phyloP scores from a whole-genome alignment of 2,329 filamentous ascomycete genomes.

The Westerdykella sp. region DNA sequence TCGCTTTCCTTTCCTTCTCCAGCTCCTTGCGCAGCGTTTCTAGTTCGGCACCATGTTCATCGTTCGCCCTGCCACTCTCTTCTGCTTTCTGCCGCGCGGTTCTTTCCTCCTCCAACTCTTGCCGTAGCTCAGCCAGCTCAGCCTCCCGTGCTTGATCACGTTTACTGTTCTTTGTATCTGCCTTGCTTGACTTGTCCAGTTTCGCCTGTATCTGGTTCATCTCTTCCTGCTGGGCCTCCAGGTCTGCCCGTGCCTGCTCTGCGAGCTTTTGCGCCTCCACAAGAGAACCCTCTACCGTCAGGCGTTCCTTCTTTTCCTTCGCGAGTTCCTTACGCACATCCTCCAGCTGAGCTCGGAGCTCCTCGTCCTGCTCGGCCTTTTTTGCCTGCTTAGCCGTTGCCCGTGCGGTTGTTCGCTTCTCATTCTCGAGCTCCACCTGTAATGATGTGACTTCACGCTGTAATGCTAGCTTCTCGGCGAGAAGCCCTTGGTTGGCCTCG shows the following conservation, averaged over 20 bases:
- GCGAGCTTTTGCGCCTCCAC: slow-evolving; percentile 33
- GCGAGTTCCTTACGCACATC: slow-evolving; percentile 43
- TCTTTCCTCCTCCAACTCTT: slow-evolving; percentile 41
- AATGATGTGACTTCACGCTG: slow-evolving; percentile 70
- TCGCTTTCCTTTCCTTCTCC: slow-evolving; percentile 36
- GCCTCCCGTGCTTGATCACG: slow-evolving; percentile 28
- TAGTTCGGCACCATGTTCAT: slow-evolving; percentile 2
- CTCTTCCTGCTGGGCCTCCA: slow-evolving; percentile 27
- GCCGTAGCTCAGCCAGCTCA: slow-evolving; percentile 27
- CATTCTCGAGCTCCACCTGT: slow-evolving; percentile 76
- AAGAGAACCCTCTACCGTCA: slow-evolving; percentile 36
- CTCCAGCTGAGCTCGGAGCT: slow-evolving; percentile 41
- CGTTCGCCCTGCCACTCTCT: slow-evolving; percentile 25
- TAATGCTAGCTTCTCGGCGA: slow-evolving; percentile 73
- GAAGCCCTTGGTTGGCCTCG: slow-evolving; percentile 57
- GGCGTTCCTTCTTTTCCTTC: slow-evolving; percentile 41
- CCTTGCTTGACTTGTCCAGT: slow-evolving; percentile 29
- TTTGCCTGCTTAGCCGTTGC: slow-evolving; percentile 45
- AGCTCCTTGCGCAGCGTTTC: slow-evolving; percentile 19
- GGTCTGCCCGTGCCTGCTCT: slow-evolving; percentile 27
- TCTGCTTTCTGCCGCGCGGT: slow-evolving; percentile 21
- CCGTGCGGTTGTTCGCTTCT: slow-evolving; percentile 63
- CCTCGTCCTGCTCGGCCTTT: slow-evolving; percentile 46
- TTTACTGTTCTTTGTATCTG: slow-evolving; percentile 31
- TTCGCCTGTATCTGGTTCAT: slow-evolving; percentile 28